These are phyloP conservation scores for Thymus quinquecostatus DNA, from an alignment of 257 asterid species.

Conservation along the genomic window DNA sequence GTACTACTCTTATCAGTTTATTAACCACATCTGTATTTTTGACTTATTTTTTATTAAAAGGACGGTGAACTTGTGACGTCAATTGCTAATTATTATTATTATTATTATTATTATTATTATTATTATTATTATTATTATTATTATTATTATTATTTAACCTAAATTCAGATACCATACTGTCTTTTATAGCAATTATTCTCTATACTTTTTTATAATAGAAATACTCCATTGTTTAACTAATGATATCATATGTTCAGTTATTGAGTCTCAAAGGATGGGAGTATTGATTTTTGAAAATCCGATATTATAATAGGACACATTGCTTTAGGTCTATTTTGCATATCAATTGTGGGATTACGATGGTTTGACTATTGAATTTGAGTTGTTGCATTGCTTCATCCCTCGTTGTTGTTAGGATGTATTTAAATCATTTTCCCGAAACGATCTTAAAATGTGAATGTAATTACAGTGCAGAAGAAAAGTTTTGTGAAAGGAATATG, in stretches of 20 bases:
- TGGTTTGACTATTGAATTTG: not conserved
- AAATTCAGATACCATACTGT: not conserved
- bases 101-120: too few species aligned
- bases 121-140: too few species aligned
- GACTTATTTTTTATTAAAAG: constrained; percentile 1
- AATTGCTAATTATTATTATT: too few species aligned
- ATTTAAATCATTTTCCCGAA: too few species aligned
- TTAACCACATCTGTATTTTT: constrained; percentile 24
- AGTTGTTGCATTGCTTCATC: not conserved
- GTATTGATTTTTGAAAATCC: not conserved
- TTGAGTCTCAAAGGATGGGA: not conserved
- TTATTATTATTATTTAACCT: not conserved
- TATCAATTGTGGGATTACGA: constrained; percentile 3
- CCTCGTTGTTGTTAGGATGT: not conserved
- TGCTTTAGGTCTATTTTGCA: not conserved
- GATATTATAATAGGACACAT: not conserved
- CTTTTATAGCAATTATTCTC: not conserved
- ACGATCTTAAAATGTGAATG: too few species aligned
- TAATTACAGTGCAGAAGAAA: too few species aligned
- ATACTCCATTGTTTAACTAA: not conserved
- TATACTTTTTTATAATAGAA: not conserved
- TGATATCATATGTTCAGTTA: not conserved
- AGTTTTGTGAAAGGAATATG: too few species aligned
- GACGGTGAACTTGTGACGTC: constrained; percentile 28
- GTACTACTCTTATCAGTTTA: not conserved